Conservation (phyloP, 306 rosid species). For the Leucaena leucocephala region DNA sequence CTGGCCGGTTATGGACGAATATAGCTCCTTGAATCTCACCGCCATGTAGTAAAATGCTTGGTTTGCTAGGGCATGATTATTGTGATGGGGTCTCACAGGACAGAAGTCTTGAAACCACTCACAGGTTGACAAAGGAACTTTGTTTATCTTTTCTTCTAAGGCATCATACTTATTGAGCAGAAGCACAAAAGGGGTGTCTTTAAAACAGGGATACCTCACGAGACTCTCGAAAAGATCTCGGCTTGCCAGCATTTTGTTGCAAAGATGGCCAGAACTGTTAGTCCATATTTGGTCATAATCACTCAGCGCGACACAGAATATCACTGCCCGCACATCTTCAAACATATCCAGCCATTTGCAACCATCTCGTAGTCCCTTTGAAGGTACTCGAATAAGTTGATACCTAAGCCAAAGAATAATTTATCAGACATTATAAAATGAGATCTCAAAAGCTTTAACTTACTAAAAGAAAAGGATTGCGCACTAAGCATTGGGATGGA, state of each 20-base stretch:
- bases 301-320: conserved; percentile 81
- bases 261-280: conserved; percentile 46
- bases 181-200: conserved; percentile 73
- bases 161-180: conserved; percentile 77
- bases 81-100: conserved; percentile 70
- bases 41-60: conserved; percentile 81
- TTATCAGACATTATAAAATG: conserved; percentile 24
- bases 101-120: conserved; percentile 85
- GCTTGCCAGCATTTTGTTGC: conserved; percentile 76
- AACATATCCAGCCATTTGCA: conserved; percentile 95
- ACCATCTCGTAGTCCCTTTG: conserved; percentile 78
- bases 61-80: conserved; percentile 72
- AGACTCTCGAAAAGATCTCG: conserved; percentile 78
- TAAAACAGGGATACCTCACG: conserved; percentile 75
- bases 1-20: conserved; percentile 56
- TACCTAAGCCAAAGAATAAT: conserved; percentile 54
- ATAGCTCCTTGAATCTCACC: conserved; percentile 85
- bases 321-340: conserved; percentile 77
- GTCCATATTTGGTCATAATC: conserved; percentile 80
- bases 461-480: conserved; percentile 21
- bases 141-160: conserved; percentile 75
- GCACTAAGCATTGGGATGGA: background rate
- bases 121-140: conserved; percentile 68
- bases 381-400: conserved; percentile 76
- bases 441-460: conserved; percentile 32